Evolutionary conservation across 192 early-diverging fungal species (phyloP).

Genomic region (Umbelopsis ramanniana): DNA sequence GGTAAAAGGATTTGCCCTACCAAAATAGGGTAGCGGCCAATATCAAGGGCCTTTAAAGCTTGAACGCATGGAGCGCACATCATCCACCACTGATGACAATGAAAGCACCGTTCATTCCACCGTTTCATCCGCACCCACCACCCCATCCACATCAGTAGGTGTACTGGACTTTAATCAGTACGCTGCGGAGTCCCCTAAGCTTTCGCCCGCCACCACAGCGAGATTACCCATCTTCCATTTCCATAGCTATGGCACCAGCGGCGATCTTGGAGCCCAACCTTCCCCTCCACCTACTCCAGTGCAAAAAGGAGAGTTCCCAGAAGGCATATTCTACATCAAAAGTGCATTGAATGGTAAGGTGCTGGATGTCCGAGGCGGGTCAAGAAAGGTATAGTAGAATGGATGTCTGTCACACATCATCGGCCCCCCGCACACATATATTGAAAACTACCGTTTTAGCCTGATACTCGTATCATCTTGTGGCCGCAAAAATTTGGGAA

Average conservation of each 20-base stretch:
- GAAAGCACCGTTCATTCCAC: background rate
- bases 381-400: conserved; percentile 23
- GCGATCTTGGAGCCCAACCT: background rate
- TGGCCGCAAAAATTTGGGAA: conserved; percentile 11
- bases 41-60: background rate
- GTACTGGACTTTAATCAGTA: conserved; percentile 3
- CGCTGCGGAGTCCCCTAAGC: background rate
- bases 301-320: background rate
- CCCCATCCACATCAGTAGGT: background rate
- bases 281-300: background rate
- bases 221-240: conserved; percentile 15
- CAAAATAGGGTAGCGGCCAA: no score
- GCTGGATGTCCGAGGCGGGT: conserved; percentile 28
- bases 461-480: background rate
- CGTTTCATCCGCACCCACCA: background rate
- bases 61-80: background rate
- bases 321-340: conserved; percentile 35
- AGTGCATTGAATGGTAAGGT: conserved; percentile 19
- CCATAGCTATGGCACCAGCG: conserved; percentile 4
- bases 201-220: background rate
- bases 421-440: background rate
- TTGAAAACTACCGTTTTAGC: background rate
- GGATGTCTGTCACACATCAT: background rate
- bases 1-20: no score
- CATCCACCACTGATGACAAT: no score